Base-by-base conservation (phyloP, 1,139 yeast species). In the Kodamaea ohmeri region DNA sequence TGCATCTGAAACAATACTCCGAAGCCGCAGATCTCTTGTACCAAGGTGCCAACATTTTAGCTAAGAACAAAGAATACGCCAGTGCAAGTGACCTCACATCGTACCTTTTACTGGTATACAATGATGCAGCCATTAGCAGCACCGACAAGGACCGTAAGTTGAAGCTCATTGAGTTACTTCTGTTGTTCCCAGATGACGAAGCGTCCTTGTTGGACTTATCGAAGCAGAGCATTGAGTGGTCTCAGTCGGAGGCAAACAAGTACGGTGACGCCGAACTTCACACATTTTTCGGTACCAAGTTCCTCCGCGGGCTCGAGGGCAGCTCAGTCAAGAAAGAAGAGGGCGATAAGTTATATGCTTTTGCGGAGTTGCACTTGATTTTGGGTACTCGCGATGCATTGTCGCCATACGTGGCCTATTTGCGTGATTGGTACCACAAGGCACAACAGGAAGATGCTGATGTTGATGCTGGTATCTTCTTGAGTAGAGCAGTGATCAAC, bases 261-360 rank as follows among this genome's bases (percentile, higher is more conserved):
- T 76, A 76, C 46, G 96, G 96, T 4, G 96, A 88, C 53, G 71
- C 82, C 4, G 82, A 78, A 35, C 65, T 92, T 41, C 90, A 87
- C 54, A 82, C 82, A 48, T 72, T 83, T 14, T 71, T 90, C 45
- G 97, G 96, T 0, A 60, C 68, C 26, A 83, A 84, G 52, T 67
- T 87, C 36, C 61, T 78, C 43, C 54, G 52, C 24, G 52, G 55
- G 9, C 58, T 44, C 50, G 54, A 41, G 62, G 63, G 6, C 63
- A 20, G 36, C 17, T 34, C 25, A 5, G 35, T 37, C 11, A 44
- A 53, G 16, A 49, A 54, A 13, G 29, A 35, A 11, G 60, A 55
- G 13, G 66, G 58, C n/a, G 66, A 61, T 31, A 69, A 69, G 47
- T 41, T 67, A 32, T 71, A 69, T 48, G 61, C 67, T 11, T 58